These are phyloP conservation scores for Paramyrothecium sp. DNA, from an alignment of 2,329 filamentous ascomycete genomes.

Conservation along the genomic window DNA sequence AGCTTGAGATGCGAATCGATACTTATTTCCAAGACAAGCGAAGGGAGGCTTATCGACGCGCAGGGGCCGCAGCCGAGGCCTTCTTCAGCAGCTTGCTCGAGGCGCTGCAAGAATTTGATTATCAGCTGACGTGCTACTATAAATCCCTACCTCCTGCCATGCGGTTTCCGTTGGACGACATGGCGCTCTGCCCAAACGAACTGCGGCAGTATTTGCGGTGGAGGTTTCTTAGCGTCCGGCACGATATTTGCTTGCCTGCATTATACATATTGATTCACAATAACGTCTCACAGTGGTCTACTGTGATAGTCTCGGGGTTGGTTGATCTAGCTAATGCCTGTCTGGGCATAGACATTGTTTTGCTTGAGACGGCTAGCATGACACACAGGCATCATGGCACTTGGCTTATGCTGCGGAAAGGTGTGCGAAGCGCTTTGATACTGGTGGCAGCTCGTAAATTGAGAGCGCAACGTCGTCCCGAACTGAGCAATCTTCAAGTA, in stretches of 20 bases:
- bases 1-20: conserved; percentile 7
- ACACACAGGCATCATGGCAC: conserved; percentile 2
- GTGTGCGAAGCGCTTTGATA: neutral
- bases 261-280: conserved; percentile 1
- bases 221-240: conserved; percentile 1
- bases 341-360: conserved; percentile 2
- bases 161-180: neutral
- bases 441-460: conserved; percentile 1
- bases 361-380: conserved; percentile 1
- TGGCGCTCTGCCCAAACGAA: conserved; percentile 1
- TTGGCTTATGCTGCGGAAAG: conserved; percentile 3
- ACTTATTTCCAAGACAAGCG: conserved; percentile 5
- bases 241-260: conserved; percentile 3
- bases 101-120: neutral
- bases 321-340: neutral
- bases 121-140: neutral
- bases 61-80: neutral
- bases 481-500: neutral
- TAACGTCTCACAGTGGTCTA: conserved; percentile 1
- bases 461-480: neutral
- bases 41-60: conserved; percentile 5
- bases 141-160: neutral
- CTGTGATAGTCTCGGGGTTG: neutral
- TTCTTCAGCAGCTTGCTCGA: neutral
- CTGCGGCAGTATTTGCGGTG: conserved; percentile 4